These are phyloP conservation scores for Pluteus cervinus DNA, from an alignment of 768 basidiomycete species.

Conservation along the genomic window DNA sequence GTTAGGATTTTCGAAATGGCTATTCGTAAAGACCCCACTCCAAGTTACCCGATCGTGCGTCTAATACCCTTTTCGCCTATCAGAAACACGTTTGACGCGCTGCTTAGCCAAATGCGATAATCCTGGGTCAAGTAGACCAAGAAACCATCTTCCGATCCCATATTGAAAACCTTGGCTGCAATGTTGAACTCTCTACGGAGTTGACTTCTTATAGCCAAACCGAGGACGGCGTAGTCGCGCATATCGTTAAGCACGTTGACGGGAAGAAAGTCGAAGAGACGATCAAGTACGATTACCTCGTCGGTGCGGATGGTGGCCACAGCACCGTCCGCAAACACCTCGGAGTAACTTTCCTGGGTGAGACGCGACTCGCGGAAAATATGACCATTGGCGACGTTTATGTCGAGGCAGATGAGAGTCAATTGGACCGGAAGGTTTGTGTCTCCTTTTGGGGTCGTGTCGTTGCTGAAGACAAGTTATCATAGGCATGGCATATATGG, in stretches of 20 bases:
- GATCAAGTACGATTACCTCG: conserved; percentile 26
- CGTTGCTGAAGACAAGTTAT: background rate
- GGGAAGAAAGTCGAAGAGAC: conserved; percentile 18
- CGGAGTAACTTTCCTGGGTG: conserved; percentile 34
- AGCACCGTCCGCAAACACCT: conserved; percentile 34
- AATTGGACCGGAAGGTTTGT: conserved; percentile 17
- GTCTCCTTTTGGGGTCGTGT: background rate
- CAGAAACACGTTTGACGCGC: background rate
- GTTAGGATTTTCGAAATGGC: conserved; percentile 28
- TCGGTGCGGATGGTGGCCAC: conserved; percentile 40
- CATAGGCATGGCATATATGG: conserved; percentile 19
- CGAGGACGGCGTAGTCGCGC: conserved; percentile 25
- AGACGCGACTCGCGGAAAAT: conserved; percentile 26
- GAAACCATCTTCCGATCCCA: conserved; percentile 32
- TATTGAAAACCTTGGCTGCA: conserved; percentile 24
- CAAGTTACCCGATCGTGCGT: conserved; percentile 28
- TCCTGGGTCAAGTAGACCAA: conserved; percentile 28
- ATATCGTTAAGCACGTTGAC: conserved; percentile 22
- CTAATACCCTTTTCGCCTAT: background rate
- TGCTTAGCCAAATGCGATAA: conserved; percentile 25
- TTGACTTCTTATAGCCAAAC: conserved; percentile 36
- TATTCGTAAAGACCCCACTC: conserved; percentile 20
- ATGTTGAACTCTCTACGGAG: conserved; percentile 39
- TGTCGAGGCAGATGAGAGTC: conserved; percentile 22
- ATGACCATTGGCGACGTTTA: conserved; percentile 38